Evolutionary conservation across 257 asterid species (phyloP).

Genomic region (Plantago ovata): DNA sequence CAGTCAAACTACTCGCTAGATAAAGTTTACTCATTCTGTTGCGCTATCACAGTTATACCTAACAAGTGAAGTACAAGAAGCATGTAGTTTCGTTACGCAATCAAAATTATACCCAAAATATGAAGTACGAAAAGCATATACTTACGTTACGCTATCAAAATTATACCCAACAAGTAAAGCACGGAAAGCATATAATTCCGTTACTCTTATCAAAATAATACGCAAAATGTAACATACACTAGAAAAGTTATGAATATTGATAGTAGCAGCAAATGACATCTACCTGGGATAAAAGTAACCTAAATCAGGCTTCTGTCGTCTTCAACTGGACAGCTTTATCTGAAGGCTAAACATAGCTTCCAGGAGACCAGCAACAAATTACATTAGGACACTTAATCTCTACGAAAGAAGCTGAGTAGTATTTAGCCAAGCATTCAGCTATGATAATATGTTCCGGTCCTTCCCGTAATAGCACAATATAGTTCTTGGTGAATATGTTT

Average conservation of each 20-base stretch:
- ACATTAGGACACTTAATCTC: no score
- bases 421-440: no score
- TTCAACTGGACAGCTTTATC: no score
- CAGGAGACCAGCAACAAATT: no score
- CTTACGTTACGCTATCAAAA: background rate
- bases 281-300: background rate
- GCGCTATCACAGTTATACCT: constrained; percentile 2
- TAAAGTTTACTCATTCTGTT: background rate
- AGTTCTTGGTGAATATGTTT: no score
- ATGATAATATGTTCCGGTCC: no score
- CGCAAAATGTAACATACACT: background rate
- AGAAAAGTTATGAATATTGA: background rate
- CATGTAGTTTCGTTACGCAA: background rate
- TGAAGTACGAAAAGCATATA: background rate
- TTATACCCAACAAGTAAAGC: background rate
- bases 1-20: background rate
- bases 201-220: no score
- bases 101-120: constrained; percentile 5
- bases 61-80: no score
- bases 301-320: background rate
- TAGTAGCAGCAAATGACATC: background rate
- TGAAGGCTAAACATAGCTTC: no score
- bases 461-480: no score
- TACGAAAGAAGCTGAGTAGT: no score
- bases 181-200: no score